Evolutionary conservation across 371 early-diverging fungal genomes (phyloP), one percentile per base, ranked within the genome.

Genomic region (Mucor sp.): DNA sequence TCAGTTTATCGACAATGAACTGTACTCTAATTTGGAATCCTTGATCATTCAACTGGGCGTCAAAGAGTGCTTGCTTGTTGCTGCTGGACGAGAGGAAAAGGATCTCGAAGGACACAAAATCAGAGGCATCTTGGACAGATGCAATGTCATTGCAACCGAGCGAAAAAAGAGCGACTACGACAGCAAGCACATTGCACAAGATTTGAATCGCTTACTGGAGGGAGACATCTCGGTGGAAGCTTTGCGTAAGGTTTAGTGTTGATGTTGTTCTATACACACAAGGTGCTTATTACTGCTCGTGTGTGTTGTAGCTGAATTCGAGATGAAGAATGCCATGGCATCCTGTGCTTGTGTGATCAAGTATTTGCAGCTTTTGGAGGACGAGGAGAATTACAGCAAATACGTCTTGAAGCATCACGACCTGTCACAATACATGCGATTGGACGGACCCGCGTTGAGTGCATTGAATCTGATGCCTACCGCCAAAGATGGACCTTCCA

Each of bases 1-100:
- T 55, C 93, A 97, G 75, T 97, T 97, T 74, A 75, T 93, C 25
- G 99, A 98, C 80, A 95, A 93, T 71, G 96, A 97, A 41, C 82
- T 93, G 2, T 96, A 91, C 69, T 91, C 95, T 5, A 96, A 96
- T 73, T 86, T 97, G 56, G 97, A 98, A 86, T 91, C 97, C 1
- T 80, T 97, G 25, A 81, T 93, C 41, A 93, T 97, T 67, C 97
- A 97, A 78, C 84, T 95, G 48, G 92, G 93, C 30, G 95, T 94
- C 44, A 95, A 94, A 66, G 98, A 98, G 72, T 96, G 96, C 62
- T 69, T 97, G 14, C 79, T 89, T n/a, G 70, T 82, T 4, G 85
- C 88, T 47, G 84, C 84, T 6, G 72, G 74, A 8, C 15, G 19
- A 15, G 76, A 19, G 23, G 76, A 74, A 28, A 84, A 81, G 53